Evolutionary conservation across 108 stramenopile species (phyloP), one percentile per base, ranked within the genome.

Genomic region (Seminavis robusta): DNA sequence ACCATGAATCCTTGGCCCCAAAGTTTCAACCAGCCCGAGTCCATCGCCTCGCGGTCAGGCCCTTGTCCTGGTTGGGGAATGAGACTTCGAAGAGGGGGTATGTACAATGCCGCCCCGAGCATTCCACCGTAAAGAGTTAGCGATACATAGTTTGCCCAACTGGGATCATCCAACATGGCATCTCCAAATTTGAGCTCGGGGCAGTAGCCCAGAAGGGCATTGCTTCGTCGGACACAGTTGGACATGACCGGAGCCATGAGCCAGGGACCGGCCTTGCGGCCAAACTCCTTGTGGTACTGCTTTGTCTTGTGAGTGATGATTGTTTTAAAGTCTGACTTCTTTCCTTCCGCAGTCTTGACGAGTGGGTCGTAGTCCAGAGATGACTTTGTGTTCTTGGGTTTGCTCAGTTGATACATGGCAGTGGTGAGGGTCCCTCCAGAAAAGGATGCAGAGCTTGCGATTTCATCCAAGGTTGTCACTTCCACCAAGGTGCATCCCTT

Each of bases 201-300:
- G 13, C 44, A 27, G 37, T 70, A 70, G 0, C 52, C 43, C 32
- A 70, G 11, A 15, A 70, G 47, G 19, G 69, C 69, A 51, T 70
- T 70, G 37, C 54, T 56, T n/a, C 69, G 53, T 28, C 61, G 44
- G 38, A 70, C 53, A 37, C 69, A 70, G 25, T 70, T 70, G 26
- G 56, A 43, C 69, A 70, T 70, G 60, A 70, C 69, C 21, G 69
- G 69, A 16, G 50, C 69, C 69, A 70, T 70, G 19, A 70, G 55
- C 69, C 69, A 70, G 0, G 69, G 69, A 20, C 55, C 60, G 1
- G 59, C 60, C 10, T 46, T 61, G 16, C 57, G 32, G 17, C 61
- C 60, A 47, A 62, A 11, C 17, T 65, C 36, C 7, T 26, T 23
- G 10, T 47, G 54, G 2, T 61, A 23, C 21, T 49, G 36, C 0